Base-by-base conservation (phyloP, 345 rosid species). In the Salix suchowensis region DNA sequence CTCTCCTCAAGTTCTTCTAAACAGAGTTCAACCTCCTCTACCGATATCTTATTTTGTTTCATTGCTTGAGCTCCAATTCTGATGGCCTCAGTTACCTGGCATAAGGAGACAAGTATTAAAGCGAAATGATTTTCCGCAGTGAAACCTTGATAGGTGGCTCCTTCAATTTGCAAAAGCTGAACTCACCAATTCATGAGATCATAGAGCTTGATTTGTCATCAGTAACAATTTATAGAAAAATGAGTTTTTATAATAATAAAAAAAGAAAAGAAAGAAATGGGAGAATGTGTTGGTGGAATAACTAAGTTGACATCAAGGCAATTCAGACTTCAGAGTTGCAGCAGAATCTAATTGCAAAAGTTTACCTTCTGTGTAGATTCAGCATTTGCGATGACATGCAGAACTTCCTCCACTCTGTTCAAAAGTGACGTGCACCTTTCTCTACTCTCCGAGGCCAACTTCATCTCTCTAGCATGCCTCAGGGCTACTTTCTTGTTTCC, bases 321-420 rank as follows among this genome's bases (percentile, higher is more conserved):
- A 7, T 61, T 62, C 32, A 2, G 32, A 78, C 44, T n/a, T 64
- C 18, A 52, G 24, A 34, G 13, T 46, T 12, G 64, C 21, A 64
- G 32, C 30, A 37, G 32, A 74, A 76, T 73, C 39, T 55, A 14
- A 62, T 4, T 16, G 5, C 15, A 21, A 64, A 64, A 54, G 28
- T 30, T 30, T 82, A 93, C 98, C 96, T 88, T 88, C 77, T 88
- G 85, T 0, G 92, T 88, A 71, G 97, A 91, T 82, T 91, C 98
- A 32, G 93, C 93, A 84, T 85, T 84, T 30, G 84, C 82, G 76
- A 93, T 85, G 67, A 83, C 79, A 72, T 78, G 83, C 67, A 95
- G 84, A 65, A 93, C 86, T 82, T 91, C 96, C 83, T 93, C 96
- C 82, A 93, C 96, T 83, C 92, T 88, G 87, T 87, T 92, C 82